Evolutionary conservation across 1,284 basidiomycete species (phyloP), one percentile per base, ranked within the genome.

Genomic region (Trametes polyzona): DNA sequence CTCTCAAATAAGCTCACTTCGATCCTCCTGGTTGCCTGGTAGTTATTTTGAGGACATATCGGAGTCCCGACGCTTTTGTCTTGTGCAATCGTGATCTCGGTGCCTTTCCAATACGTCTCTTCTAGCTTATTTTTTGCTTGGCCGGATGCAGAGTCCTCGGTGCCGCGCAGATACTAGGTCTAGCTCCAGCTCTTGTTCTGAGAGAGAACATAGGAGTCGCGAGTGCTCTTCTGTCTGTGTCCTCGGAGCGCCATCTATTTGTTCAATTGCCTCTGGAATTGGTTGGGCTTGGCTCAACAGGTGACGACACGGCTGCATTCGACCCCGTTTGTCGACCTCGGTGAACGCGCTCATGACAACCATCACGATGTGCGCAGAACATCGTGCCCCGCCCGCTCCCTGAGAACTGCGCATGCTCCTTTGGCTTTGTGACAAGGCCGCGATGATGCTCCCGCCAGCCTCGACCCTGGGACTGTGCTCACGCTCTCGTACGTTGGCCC

Each of bases 321-420:
- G 23, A 33, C 53, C 32, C 32, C 21, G 46, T 55, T 48, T 55
- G 53, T 55, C 53, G 53, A 48, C 17, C 39, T 55, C 53, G 36
- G 52, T 11, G 53, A 41, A 48, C 8, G 17, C 30, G 37, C 53
- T 55, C 53, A 23, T 55, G 53, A 30, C 53, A 47, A 55, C 53
- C 53, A 55, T 55, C 53, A 55, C 46, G 53, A 41, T 40, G 29
- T 9, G n/a, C n/a, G n/a, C n/a, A n/a, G n/a, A n/a, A n/a, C n/a
- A n/a, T n/a, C n/a, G n/a, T 27, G 24, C 5, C n/a, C 39, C 48
- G 48, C 53, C 40, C 30, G 21, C 44, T 36, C 39, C 35, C 19
- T 17, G 40, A 29, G 46, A 27, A 40, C 53, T 48, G 46, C 53
- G 53, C 53, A 41, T 24, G 39, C 39, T 35, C 4, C 24, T 55